Evolutionary conservation across 495 filamentous ascomycete species (phyloP).

Genomic region (Rostrohypoxylon terebratum): DNA sequence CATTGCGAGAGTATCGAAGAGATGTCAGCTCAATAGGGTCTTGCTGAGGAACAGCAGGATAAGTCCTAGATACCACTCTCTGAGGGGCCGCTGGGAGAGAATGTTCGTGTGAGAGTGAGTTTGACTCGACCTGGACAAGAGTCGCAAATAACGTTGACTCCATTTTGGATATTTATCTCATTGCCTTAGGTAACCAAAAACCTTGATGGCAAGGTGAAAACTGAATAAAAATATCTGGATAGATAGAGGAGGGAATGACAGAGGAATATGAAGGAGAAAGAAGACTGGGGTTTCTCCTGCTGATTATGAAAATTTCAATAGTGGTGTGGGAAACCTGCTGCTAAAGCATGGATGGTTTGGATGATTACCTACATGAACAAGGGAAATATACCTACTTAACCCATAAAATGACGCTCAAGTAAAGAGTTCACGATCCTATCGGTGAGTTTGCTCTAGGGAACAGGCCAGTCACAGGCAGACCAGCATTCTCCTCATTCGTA

Average conservation of each 20-base stretch:
- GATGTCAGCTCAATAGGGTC: conserved; percentile 52
- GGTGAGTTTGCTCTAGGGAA: conserved; percentile 22
- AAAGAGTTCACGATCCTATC: conserved; percentile 42
- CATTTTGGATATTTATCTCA: conserved; percentile 43
- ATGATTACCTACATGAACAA: background rate
- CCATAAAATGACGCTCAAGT: conserved; percentile 31
- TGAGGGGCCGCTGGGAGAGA: conserved; percentile 49
- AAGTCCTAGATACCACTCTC: conserved; percentile 52
- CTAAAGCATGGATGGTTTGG: conserved; percentile 14
- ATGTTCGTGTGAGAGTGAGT: conserved; percentile 33
- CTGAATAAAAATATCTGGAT: background rate
- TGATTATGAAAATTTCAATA: conserved; percentile 12
- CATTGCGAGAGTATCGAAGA: conserved; percentile 30
- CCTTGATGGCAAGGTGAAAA: background rate
- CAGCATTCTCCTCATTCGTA: conserved; percentile 31
- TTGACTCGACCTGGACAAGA: conserved; percentile 49
- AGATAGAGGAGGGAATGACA: background rate
- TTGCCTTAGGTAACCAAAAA: background rate
- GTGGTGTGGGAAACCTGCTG: background rate
- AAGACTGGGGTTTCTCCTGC: background rate
- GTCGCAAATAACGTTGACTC: conserved; percentile 43
- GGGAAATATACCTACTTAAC: conserved; percentile 17
- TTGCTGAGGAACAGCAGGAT: conserved; percentile 54
- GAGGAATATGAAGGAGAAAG: background rate
- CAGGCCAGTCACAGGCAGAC: background rate